Conservation (phyloP, 139 green algal species). For the Chlamydomonas asymmetrica region DNA sequence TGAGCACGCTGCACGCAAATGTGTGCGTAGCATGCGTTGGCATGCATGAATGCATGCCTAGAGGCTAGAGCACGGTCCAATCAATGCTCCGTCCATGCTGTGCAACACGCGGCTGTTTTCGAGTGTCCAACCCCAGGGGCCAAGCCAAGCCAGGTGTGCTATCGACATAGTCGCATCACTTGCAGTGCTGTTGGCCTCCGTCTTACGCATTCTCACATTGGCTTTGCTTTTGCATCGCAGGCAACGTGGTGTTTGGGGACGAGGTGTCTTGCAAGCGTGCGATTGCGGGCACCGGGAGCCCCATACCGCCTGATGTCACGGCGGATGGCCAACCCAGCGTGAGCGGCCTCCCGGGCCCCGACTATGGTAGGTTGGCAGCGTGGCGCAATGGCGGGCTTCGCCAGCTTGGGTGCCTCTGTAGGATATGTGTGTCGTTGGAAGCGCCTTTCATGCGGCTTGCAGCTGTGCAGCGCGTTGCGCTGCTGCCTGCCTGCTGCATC, state of each 20-base stretch:
- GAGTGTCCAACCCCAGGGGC: no score
- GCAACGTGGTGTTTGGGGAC: conserved; percentile 79
- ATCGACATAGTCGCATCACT: no score
- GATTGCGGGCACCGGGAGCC: conserved; percentile 59
- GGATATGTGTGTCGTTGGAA: neutral
- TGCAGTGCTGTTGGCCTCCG: no score
- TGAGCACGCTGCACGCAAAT: neutral
- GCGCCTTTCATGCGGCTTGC: neutral
- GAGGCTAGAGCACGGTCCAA: no score
- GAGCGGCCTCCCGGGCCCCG: conserved; percentile 37
- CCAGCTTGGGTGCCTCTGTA: neutral
- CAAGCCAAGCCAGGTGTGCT: no score
- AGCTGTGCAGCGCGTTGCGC: neutral
- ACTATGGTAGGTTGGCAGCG: no score
- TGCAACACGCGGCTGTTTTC: no score
- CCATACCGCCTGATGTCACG: conserved; percentile 59
- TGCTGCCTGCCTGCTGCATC: neutral
- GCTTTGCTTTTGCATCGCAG: conserved; percentile 20
- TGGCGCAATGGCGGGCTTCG: conserved; percentile 20
- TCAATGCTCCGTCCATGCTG: no score
- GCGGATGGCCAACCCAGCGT: no score
- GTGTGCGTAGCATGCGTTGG: no score
- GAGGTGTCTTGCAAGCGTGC: conserved; percentile 58
- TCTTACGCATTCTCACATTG: no score
- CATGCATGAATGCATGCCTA: no score